Evolutionary conservation across 2,329 filamentous ascomycete species (phyloP).

Genomic region (Nemania abortiva): DNA sequence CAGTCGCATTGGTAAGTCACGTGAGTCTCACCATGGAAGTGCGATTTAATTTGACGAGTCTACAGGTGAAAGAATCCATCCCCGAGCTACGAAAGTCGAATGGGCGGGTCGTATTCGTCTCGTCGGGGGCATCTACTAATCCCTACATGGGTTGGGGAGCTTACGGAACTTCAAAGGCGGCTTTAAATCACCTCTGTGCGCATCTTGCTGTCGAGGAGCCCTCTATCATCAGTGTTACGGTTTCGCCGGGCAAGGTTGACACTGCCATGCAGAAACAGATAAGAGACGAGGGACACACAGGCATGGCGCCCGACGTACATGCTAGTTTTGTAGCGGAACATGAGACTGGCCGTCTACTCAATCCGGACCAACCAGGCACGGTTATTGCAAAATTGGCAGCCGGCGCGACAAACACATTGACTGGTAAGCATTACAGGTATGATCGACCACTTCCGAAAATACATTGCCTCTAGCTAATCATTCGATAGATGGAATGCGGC

Average conservation of each 20-base stretch:
- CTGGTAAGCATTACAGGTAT: constrained; percentile 80
- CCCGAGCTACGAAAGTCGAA: constrained; percentile 74
- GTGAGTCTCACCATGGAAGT: constrained; percentile 9
- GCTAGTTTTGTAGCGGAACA: constrained; percentile 76
- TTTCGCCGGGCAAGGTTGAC: constrained; percentile 85
- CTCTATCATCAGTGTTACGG: constrained; percentile 76
- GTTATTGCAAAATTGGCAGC: constrained; percentile 86
- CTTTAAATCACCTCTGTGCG: constrained; percentile 80
- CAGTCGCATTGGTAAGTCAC: constrained; percentile 76
- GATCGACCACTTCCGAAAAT: constrained; percentile 47
- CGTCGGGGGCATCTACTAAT: constrained; percentile 78
- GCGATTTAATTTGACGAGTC: constrained; percentile 44
- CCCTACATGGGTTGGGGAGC: constrained; percentile 80
- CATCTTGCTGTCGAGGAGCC: constrained; percentile 84
- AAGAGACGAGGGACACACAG: constrained; percentile 67
- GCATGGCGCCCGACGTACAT: constrained; percentile 70
- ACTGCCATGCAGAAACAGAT: constrained; percentile 92
- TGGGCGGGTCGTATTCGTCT: constrained; percentile 81
- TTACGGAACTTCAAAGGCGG: constrained; percentile 87
- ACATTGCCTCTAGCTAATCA: constrained; percentile 45
- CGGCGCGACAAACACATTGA: constrained; percentile 73
- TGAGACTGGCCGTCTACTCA: constrained; percentile 77
- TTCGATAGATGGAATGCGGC: constrained; percentile 63
- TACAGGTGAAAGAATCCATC: constrained; percentile 76
- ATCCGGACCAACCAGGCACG: constrained; percentile 84